Percentiles rank a stretch among this genome's conserved stretches.
These are phyloP conservation scores for Larix sibirica DNA, from an alignment of 83 land plant species.

Conservation along the genomic window DNA sequence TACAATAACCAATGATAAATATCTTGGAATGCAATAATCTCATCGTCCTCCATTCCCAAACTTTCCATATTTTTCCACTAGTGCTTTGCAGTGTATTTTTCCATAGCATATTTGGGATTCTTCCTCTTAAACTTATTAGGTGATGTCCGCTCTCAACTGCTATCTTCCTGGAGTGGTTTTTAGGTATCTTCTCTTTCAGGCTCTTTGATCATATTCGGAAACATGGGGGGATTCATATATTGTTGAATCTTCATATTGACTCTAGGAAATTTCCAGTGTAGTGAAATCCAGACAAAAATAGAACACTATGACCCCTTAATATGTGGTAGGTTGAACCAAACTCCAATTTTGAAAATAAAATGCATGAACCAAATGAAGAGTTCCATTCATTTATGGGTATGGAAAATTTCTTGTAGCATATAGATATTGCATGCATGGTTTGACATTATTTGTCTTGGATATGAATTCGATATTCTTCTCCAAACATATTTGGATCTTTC, in stretches of 20 bases:
- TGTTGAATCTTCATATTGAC: constrained; percentile 60
- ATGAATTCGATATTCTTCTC: no score
- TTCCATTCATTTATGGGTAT: constrained; percentile 91
- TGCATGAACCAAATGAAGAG: constrained; percentile 89
- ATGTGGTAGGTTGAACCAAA: constrained; percentile 83
- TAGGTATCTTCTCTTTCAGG: constrained; percentile 21
- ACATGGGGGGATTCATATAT: constrained; percentile 80
- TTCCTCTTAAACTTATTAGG: constrained; percentile 81
- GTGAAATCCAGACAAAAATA: constrained; percentile 83
- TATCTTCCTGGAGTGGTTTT: neutral
- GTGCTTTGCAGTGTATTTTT: constrained; percentile 26
- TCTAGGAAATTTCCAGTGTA: constrained; percentile 97
- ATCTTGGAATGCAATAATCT: constrained; percentile 25
- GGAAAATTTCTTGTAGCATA: constrained; percentile 62
- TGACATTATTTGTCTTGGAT: no score
- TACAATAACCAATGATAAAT: neutral
- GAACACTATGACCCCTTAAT: constrained; percentile 73
- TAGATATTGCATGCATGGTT: no score
- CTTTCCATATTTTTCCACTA: constrained; percentile 50
- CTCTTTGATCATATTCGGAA: constrained; percentile 43
- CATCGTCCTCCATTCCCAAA: constrained; percentile 23
- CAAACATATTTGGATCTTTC: no score
- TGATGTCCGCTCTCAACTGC: constrained; percentile 13
- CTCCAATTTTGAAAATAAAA: constrained; percentile 82
- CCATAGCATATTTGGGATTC: constrained; percentile 32